Evolutionary conservation across 768 basidiomycete species (phyloP).

Genomic region (Tricholoma saponaceum): DNA sequence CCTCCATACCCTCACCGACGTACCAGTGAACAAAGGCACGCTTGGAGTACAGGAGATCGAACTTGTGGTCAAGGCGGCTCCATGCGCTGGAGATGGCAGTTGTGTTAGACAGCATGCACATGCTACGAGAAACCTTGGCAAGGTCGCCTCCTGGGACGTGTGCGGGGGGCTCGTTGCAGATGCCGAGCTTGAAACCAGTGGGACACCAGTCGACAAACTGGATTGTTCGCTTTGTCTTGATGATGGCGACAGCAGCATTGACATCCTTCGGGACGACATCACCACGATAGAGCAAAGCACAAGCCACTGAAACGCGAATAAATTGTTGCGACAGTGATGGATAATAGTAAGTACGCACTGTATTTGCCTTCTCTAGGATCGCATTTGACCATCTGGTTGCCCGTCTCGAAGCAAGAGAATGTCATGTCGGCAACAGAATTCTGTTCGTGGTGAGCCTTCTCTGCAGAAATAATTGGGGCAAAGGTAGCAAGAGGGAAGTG

Average conservation of each 20-base stretch:
- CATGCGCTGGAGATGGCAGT: constrained; percentile 94
- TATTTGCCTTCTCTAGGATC: constrained; percentile 99
- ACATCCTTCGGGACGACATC: constrained; percentile 97
- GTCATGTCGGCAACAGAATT: constrained; percentile 99
- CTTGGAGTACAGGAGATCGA: constrained; percentile 97
- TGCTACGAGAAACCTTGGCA: constrained; percentile 87
- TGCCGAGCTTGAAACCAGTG: constrained; percentile 97
- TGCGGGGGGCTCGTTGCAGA: constrained; percentile 96
- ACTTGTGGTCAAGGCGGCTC: constrained; percentile 94
- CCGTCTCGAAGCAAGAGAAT: constrained; percentile 94
- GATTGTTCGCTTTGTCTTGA: constrained; percentile 98
- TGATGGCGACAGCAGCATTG: constrained; percentile 85
- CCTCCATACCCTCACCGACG: constrained; percentile 99
- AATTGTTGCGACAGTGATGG: constrained; percentile 2
- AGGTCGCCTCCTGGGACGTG: constrained; percentile 92
- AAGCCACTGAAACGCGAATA: constrained; percentile 63
- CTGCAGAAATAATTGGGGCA: constrained; percentile 89
- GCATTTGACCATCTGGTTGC: constrained; percentile 95
- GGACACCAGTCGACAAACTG: constrained; percentile 99
- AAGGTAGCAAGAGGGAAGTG: constrained; percentile 98
- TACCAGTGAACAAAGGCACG: constrained; percentile 95
- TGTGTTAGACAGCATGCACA: constrained; percentile 97
- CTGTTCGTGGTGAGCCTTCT: constrained; percentile 95
- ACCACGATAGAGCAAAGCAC: constrained; percentile 89
- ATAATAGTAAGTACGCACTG: constrained; percentile 49